These are phyloP conservation scores for Trypanosoma theileri DNA, from an alignment of 208 protist species.

Conservation along the genomic window DNA sequence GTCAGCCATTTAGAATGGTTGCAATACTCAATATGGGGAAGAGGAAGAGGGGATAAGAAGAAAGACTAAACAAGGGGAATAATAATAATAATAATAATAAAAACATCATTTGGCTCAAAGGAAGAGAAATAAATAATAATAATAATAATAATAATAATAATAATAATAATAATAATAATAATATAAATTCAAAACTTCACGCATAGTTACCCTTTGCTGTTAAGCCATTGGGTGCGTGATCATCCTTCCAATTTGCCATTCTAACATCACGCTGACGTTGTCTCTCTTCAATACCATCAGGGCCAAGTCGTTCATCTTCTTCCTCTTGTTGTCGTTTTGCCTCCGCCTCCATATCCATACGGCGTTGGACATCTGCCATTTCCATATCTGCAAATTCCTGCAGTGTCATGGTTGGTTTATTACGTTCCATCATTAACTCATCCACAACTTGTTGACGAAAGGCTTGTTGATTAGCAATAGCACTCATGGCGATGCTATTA, in stretches of 20 bases:
- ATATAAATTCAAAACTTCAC: conserved; percentile 25
- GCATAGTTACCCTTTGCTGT: conserved; percentile 87
- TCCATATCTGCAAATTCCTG: conserved; percentile 84
- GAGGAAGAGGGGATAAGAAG: no score
- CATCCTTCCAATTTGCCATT: conserved; percentile 86
- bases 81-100: no score
- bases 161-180: neutral
- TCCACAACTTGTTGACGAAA: conserved; percentile 73
- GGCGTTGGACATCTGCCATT: conserved; percentile 77
- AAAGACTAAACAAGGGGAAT: no score
- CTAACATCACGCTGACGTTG: conserved; percentile 74
- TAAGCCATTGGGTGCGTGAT: conserved; percentile 71
- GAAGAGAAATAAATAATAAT: conserved; percentile 23
- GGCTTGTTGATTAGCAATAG: conserved; percentile 39
- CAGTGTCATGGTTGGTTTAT: conserved; percentile 84
- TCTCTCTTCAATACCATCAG: conserved; percentile 84
- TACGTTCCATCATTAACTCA: conserved; percentile 79
- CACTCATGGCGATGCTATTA: conserved; percentile 25
- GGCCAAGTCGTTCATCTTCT: conserved; percentile 76
- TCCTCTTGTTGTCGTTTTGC: conserved; percentile 48
- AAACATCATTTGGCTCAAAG: no score
- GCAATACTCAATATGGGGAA: no score
- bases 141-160: neutral
- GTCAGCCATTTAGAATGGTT: no score
- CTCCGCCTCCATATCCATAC: conserved; percentile 54